These are phyloP conservation scores for Excoecaria cochinchinensis DNA, from an alignment of 345 rosid species.

Conservation along the genomic window DNA sequence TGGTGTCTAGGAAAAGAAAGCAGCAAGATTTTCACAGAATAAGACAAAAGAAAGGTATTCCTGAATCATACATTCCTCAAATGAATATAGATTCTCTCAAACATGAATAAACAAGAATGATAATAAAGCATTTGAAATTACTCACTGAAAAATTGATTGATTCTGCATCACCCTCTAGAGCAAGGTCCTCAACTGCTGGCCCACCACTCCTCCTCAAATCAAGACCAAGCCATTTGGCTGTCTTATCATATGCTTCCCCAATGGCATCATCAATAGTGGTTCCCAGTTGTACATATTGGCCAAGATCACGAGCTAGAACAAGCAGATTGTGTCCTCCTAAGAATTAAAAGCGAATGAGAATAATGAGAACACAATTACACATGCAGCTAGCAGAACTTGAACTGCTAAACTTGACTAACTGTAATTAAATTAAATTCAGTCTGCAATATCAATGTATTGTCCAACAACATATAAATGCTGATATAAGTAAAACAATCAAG, in stretches of 20 bases:
- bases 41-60: not conserved
- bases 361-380: not conserved
- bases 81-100: constrained; percentile 6
- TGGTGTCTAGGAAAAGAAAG: constrained; percentile 53
- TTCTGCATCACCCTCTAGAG: constrained; percentile 77
- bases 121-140: constrained; percentile 9
- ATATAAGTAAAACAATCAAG: not conserved
- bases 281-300: constrained; percentile 87
- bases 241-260: constrained; percentile 94
- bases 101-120: not conserved
- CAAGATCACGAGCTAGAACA: constrained; percentile 80
- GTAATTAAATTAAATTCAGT: too few relatives aligned
- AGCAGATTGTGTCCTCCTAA: constrained; percentile 90
- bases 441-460: not conserved
- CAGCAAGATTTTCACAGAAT: constrained; percentile 6
- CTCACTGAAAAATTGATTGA: constrained; percentile 73
- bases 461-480: not conserved
- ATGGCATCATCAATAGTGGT: constrained; percentile 95
- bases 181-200: constrained; percentile 92
- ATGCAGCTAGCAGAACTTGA: constrained; percentile 1
- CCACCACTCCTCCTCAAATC: constrained; percentile 94
- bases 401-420: not conserved
- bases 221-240: constrained; percentile 95
- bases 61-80: constrained; percentile 2
- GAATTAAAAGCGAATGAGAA: constrained; percentile 14